phyloP scores from a whole-genome alignment of 2,329 filamentous ascomycete species.

The Claviceps sp. region DNA sequence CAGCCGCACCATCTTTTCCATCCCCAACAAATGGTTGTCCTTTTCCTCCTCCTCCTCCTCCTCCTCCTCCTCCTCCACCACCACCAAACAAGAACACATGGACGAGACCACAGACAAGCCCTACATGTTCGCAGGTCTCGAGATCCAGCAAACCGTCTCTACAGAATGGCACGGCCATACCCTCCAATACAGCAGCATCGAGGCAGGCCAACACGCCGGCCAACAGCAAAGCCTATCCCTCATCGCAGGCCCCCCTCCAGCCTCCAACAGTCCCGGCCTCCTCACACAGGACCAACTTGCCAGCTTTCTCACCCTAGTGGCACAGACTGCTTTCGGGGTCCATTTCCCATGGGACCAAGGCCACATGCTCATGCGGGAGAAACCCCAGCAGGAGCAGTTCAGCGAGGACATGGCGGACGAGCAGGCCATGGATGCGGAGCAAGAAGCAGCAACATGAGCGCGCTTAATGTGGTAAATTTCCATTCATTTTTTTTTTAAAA shows the following conservation, averaged over 20 bases:
- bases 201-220: conserved; percentile 37
- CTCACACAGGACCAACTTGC: background rate
- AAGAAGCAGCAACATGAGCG: background rate
- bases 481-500: too few species aligned
- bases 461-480: background rate
- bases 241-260: conserved; percentile 5
- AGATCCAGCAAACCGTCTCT: conserved; percentile 34
- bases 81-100: background rate
- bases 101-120: conserved; percentile 9
- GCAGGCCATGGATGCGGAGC: background rate
- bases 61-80: background rate
- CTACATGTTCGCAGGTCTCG: conserved; percentile 35
- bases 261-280: background rate
- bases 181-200: conserved; percentile 37
- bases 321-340: conserved; percentile 17
- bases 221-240: conserved; percentile 37
- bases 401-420: conserved; percentile 15
- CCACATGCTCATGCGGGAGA: conserved; percentile 14
- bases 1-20: conserved; percentile 14
- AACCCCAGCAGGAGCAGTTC: conserved; percentile 13
- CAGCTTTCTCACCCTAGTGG: conserved; percentile 16
- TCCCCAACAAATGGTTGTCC: conserved; percentile 15
- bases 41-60: background rate
- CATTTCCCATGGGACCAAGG: conserved; percentile 24
- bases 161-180: conserved; percentile 29